Evolutionary conservation across 495 filamentous ascomycete genomes (phyloP).

Genomic region (Aspergillus taichungensis): DNA sequence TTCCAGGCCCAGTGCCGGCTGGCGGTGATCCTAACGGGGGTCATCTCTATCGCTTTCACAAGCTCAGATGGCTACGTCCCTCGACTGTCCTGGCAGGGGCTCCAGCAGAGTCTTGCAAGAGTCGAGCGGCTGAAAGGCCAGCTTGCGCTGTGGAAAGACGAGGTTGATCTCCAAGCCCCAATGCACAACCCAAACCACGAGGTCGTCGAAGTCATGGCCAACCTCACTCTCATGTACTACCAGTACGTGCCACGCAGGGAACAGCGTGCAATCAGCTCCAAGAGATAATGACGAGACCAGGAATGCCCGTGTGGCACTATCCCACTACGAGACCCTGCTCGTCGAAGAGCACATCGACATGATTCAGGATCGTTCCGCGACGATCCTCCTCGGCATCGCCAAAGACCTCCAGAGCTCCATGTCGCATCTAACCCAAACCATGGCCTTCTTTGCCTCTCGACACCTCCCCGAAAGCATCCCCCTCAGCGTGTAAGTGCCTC

Average conservation of each 20-base stretch:
- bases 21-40: conserved; percentile 36
- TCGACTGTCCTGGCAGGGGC: conserved; percentile 6
- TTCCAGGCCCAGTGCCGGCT: conserved; percentile 35
- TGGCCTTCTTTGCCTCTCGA: no score
- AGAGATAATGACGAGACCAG: no score
- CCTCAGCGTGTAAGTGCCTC: conserved; percentile 16
- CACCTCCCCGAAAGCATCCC: conserved; percentile 8
- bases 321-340: no score
- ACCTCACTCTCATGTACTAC: conserved; percentile 42
- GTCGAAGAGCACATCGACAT: no score
- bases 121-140: background rate
- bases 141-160: conserved; percentile 2
- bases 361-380: no score
- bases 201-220: conserved; percentile 18
- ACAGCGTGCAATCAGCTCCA: no score
- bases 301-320: no score
- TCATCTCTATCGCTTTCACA: conserved; percentile 30
- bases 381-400: no score
- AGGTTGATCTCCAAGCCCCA: background rate
- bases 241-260: conserved; percentile 20
- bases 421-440: no score
- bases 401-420: no score
- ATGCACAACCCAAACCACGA: no score
- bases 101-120: conserved; percentile 1
- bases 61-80: conserved; percentile 5